Evolutionary conservation across 106 monocot species (phyloP).

Genomic region (Allium cepa): DNA sequence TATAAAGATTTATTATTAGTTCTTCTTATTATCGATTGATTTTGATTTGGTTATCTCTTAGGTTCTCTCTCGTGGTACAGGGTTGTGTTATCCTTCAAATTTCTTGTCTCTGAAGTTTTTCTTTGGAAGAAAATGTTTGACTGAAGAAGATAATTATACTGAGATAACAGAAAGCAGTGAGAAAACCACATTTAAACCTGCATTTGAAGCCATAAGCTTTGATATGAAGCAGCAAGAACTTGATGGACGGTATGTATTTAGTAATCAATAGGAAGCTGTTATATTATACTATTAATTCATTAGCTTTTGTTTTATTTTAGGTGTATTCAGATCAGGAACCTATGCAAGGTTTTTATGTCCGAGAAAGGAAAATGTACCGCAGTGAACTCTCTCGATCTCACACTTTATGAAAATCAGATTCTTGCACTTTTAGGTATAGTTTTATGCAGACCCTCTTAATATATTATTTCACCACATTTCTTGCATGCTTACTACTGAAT

Average conservation of each 20-base stretch:
- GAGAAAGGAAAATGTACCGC: slow-evolving; percentile 68
- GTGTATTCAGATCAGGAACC: slow-evolving; percentile 67
- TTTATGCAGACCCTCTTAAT: too few species aligned
- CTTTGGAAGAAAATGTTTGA: slow-evolving; percentile 18
- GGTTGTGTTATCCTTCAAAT: slow-evolving; percentile 65
- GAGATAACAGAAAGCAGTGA: slow-evolving; percentile 12
- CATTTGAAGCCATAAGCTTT: slow-evolving; percentile 23
- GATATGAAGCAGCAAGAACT: slow-evolving; percentile 27
- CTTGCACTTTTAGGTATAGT: slow-evolving; percentile 80
- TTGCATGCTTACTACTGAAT: too few species aligned
- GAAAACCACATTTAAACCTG: slow-evolving; percentile 8
- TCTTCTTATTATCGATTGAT: neutral
- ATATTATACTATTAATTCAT: neutral
- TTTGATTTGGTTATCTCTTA: slow-evolving; percentile 10
- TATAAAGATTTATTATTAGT: too few species aligned
- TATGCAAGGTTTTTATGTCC: slow-evolving; percentile 60
- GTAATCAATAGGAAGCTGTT: neutral
- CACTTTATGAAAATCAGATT: slow-evolving; percentile 82
- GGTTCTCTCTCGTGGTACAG: slow-evolving; percentile 71
- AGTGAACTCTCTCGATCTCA: slow-evolving; percentile 72
- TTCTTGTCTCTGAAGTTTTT: slow-evolving; percentile 43
- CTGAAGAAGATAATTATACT: neutral
- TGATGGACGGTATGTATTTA: slow-evolving; percentile 12
- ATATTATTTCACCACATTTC: too few species aligned
- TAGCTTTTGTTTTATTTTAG: slow-evolving; percentile 25